These are phyloP conservation scores for Plasmodium coatneyi DNA, from an alignment of 169 alveolate species.

Conservation along the genomic window DNA sequence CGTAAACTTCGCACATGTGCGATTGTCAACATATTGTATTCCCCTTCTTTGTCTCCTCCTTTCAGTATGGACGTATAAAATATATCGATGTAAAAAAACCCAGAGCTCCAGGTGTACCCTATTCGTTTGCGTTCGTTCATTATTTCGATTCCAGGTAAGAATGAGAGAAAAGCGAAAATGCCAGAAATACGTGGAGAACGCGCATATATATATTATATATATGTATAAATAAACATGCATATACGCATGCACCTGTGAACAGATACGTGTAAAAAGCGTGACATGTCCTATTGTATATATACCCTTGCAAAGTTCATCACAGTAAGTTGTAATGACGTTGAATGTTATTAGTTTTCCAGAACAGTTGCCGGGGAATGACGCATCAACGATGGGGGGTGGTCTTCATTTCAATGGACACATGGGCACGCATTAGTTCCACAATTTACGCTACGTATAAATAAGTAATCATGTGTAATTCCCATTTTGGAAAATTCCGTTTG, in stretches of 20 bases:
- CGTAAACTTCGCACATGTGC: not conserved
- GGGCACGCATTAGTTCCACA: not conserved
- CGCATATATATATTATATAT: not conserved
- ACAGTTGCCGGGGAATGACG: constrained; percentile 5
- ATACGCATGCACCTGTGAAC: not conserved
- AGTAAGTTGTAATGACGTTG: not conserved
- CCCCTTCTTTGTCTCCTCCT: not conserved
- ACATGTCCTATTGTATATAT: not conserved
- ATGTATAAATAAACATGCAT: not conserved
- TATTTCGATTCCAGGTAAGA: constrained; percentile 75
- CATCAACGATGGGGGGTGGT: constrained; percentile 15
- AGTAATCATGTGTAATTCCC: not conserved
- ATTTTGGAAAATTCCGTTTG: not conserved
- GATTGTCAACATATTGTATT: not conserved
- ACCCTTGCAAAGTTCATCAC: not conserved
- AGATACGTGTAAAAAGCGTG: not conserved
- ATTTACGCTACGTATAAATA: not conserved
- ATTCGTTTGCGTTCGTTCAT: constrained; percentile 84
- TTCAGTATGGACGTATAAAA: constrained; percentile 83
- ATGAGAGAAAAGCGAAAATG: constrained; percentile 18
- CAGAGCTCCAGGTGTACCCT: constrained; percentile 66
- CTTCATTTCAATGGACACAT: not conserved
- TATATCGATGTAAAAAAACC: constrained; percentile 84
- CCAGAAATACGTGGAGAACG: constrained; percentile 3
- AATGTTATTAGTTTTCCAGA: constrained; percentile 15